A percentile compares a stretch with the other conserved stretches of the same genome.
These are phyloP conservation scores for Euptelea pleiosperma DNA, from an alignment of 164 flowering plant species.

Conservation along the genomic window DNA sequence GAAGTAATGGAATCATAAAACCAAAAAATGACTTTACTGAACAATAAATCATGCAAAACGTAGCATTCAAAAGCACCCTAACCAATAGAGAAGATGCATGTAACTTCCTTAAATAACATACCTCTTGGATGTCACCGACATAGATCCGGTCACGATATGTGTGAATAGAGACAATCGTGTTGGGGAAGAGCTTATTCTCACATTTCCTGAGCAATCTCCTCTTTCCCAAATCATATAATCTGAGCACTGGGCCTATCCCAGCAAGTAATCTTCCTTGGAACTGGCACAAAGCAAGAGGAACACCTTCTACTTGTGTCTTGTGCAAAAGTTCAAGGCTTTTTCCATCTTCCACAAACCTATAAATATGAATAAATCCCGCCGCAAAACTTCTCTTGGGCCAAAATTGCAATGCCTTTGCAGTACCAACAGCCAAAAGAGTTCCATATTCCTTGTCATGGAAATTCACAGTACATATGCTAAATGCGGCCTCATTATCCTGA, in stretches of 20 bases:
- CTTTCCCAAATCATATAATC: constrained; percentile 93
- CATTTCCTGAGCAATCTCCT: constrained; percentile 87
- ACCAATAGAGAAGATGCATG: background rate
- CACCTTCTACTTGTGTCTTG: constrained; percentile 96
- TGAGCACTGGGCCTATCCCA: constrained; percentile 87
- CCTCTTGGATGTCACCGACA: constrained; percentile 99
- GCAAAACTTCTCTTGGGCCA: constrained; percentile 66
- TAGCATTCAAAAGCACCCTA: background rate
- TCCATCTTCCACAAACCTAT: constrained; percentile 90
- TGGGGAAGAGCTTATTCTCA: constrained; percentile 96
- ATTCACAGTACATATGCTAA: constrained; percentile 90
- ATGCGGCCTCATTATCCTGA: constrained; percentile 98
- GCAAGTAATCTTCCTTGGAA: constrained; percentile 95
- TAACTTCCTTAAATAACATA: constrained; percentile 27
- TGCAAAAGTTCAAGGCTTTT: constrained; percentile 86
- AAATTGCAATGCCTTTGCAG: constrained; percentile 87
- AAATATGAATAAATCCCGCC: constrained; percentile 86
- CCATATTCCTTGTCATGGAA: constrained; percentile 98
- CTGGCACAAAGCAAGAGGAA: constrained; percentile 90
- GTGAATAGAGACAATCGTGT: constrained; percentile 74
- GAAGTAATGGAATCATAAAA: too few species aligned
- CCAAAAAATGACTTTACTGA: background rate
- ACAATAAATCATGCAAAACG: background rate
- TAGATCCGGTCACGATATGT: constrained; percentile 96
- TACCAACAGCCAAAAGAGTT: constrained; percentile 94